These are phyloP conservation scores for Austroboletus rostrupii DNA, from an alignment of 1,284 basidiomycete species.

Conservation along the genomic window DNA sequence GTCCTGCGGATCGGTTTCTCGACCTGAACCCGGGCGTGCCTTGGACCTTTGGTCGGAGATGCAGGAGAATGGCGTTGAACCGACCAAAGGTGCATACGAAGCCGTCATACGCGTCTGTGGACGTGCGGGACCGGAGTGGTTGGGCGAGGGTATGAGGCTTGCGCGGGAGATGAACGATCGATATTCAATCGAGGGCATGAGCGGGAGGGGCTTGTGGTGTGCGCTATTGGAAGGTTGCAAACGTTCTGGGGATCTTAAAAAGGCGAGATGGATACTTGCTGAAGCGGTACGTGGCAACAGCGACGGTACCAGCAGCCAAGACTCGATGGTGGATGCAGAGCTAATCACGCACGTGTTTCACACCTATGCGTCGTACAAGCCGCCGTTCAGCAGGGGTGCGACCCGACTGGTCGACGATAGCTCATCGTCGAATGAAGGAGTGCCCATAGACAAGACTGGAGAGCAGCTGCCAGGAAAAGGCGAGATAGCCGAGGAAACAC, in stretches of 20 bases:
- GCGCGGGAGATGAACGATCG: constrained; percentile 76
- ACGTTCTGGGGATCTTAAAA: constrained; percentile 75
- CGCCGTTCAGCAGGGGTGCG: constrained; percentile 57
- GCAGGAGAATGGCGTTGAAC: constrained; percentile 54
- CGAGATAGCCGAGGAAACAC: background rate
- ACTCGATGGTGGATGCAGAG: constrained; percentile 53
- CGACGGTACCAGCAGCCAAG: constrained; percentile 29
- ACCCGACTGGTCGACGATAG: constrained; percentile 36
- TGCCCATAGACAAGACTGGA: constrained; percentile 4
- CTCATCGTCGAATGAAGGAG: constrained; percentile 6
- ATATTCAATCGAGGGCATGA: constrained; percentile 11
- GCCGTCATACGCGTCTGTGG: constrained; percentile 79
- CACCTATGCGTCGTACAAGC: constrained; percentile 79
- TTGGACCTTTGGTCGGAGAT: constrained; percentile 94
- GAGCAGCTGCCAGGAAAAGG: background rate
- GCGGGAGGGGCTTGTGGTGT: constrained; percentile 58
- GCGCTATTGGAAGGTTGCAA: constrained; percentile 89
- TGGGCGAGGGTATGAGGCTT: constrained; percentile 75
- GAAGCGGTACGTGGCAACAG: constrained; percentile 62
- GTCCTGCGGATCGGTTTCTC: constrained; percentile 63
- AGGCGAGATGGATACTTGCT: constrained; percentile 87
- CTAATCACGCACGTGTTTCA: constrained; percentile 85
- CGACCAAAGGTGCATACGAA: constrained; percentile 73
- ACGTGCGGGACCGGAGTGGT: constrained; percentile 57
- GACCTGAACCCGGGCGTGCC: constrained; percentile 83